phyloP scores from a whole-genome alignment of 306 rosid genomes.

The Ochetophila trinervis region DNA sequence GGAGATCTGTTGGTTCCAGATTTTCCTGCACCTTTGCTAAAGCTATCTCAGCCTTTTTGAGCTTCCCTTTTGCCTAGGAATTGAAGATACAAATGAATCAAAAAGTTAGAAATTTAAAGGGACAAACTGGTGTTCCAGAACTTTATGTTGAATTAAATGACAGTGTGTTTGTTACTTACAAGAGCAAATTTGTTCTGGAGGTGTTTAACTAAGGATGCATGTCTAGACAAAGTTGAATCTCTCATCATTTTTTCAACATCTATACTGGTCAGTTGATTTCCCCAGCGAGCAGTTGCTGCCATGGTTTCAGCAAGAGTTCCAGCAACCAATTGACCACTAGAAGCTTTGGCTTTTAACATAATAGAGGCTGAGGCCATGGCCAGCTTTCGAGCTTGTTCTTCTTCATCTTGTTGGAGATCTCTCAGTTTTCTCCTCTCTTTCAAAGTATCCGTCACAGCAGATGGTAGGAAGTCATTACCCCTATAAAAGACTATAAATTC shows the following conservation, averaged over 20 bases:
- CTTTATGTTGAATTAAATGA: slow-evolving; percentile 19
- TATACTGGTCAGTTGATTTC: slow-evolving; percentile 48
- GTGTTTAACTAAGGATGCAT: slow-evolving; percentile 45
- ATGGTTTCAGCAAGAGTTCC: slow-evolving; percentile 90
- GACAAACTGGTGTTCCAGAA: neutral
- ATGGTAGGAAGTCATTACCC: slow-evolving; percentile 90
- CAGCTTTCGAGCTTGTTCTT: slow-evolving; percentile 62
- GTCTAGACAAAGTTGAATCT: slow-evolving; percentile 58
- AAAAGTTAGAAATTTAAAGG: neutral
- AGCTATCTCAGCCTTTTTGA: slow-evolving; percentile 68
- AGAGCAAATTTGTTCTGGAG: slow-evolving; percentile 61
- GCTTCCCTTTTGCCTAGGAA: slow-evolving; percentile 69
- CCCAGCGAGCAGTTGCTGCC: slow-evolving; percentile 89
- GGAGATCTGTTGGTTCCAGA: slow-evolving; percentile 69
- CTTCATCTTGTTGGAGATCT: slow-evolving; percentile 65
- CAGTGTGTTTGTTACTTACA: slow-evolving; percentile 44
- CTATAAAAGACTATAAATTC: slow-evolving; percentile 78
- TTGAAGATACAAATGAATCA: slow-evolving; percentile 31
- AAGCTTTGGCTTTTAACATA: slow-evolving; percentile 40
- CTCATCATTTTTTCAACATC: slow-evolving; percentile 64
- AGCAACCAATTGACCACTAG: slow-evolving; percentile 51
- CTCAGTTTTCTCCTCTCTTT: slow-evolving; percentile 60
- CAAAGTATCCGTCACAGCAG: slow-evolving; percentile 51
- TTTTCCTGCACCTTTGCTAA: slow-evolving; percentile 63
- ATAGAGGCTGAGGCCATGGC: slow-evolving; percentile 48